A percentile compares a stretch with the other conserved stretches of the same genome.
phyloP scores from a whole-genome alignment of 352 stramenopile genomes.

The Phytophthora cryptogea region DNA sequence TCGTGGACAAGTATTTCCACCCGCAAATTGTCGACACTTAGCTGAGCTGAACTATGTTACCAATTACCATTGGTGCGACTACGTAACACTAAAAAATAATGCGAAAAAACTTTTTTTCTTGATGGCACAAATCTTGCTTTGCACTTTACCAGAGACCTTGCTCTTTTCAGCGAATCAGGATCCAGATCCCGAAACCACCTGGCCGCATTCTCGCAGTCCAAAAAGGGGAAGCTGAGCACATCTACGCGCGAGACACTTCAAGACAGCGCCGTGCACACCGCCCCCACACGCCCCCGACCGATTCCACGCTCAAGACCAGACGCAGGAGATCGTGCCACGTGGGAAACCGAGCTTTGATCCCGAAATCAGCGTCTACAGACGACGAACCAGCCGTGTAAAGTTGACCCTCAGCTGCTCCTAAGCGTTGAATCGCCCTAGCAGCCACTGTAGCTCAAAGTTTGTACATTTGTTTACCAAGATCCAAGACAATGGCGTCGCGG shows the following conservation, averaged over 20 bases:
- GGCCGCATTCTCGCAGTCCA: conserved; percentile 24
- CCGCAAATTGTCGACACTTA: conserved; percentile 10
- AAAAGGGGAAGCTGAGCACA: conserved; percentile 21
- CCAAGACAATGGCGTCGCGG: conserved; percentile 32
- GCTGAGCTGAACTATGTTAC: conserved; percentile 4
- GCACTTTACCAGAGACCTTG: conserved; percentile 1
- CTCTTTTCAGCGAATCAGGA: conserved; percentile 29
- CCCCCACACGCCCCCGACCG: conserved; percentile 3
- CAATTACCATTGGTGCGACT: conserved; percentile 1
- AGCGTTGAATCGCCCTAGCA: background rate
- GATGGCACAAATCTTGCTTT: no score
- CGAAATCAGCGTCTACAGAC: conserved; percentile 12
- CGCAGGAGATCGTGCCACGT: conserved; percentile 10
- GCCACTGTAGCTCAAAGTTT: conserved; percentile 14
- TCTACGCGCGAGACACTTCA: conserved; percentile 21
- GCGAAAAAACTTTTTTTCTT: no score
- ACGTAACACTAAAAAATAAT: no score
- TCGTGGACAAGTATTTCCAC: conserved; percentile 84
- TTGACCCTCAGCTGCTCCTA: background rate
- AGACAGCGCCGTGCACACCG: conserved; percentile 17
- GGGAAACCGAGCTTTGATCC: conserved; percentile 17
- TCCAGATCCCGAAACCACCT: conserved; percentile 15
- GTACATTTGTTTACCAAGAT: conserved; percentile 13
- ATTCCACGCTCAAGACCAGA: conserved; percentile 11
- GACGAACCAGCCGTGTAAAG: conserved; percentile 13